Percentiles rank a stretch among this genome's conserved stretches.
phyloP scores from a whole-genome alignment of 257 asterid genomes.

The Solanum virginianum region DNA sequence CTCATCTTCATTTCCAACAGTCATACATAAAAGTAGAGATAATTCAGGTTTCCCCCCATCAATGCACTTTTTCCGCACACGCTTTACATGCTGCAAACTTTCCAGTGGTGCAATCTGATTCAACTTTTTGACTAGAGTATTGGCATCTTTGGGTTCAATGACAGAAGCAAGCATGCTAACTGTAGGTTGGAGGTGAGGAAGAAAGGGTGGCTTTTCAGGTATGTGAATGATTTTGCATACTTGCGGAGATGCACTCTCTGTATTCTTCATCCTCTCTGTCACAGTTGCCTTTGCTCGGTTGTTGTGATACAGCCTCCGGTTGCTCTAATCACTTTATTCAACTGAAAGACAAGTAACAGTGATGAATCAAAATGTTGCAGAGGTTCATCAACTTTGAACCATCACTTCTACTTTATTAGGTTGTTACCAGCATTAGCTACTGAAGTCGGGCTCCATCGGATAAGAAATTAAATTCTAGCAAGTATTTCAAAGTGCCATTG shows the following conservation, averaged over 20 bases:
- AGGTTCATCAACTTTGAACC: too few species aligned
- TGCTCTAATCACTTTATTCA: not conserved
- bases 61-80: slow-evolving; percentile 42
- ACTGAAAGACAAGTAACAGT: too few species aligned
- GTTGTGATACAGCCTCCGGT: not conserved
- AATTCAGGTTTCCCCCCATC: slow-evolving; percentile 59
- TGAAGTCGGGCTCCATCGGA: not conserved
- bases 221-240: slow-evolving; percentile 52
- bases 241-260: not conserved
- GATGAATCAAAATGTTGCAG: too few species aligned
- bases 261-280: not conserved
- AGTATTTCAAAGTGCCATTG: not conserved
- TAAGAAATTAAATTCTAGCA: not conserved
- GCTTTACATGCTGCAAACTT: slow-evolving; percentile 87
- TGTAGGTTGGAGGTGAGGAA: slow-evolving; percentile 65
- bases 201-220: slow-evolving; percentile 47
- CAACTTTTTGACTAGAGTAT: slow-evolving; percentile 65
- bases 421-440: not conserved
- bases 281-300: not conserved
- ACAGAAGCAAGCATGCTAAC: slow-evolving; percentile 52
- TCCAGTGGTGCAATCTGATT: slow-evolving; percentile 72
- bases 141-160: slow-evolving; percentile 64
- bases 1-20: slow-evolving; percentile 24
- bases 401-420: not conserved
- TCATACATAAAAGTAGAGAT: slow-evolving; percentile 49